Percentiles rank a stretch among this genome's conserved stretches.
phyloP scores from a whole-genome alignment of 108 stramenopile species.

The Epithemia pelagica region DNA sequence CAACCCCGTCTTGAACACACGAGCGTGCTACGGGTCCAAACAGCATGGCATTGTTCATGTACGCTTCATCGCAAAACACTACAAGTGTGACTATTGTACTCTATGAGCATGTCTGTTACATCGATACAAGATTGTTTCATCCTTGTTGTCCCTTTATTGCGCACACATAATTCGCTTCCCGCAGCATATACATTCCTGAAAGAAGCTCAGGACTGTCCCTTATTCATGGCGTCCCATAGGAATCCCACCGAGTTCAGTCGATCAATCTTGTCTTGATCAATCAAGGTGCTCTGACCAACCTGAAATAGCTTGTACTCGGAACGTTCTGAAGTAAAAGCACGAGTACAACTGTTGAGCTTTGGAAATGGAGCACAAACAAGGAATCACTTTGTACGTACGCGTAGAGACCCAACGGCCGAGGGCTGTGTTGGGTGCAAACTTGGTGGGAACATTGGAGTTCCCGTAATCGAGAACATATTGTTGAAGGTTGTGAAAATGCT shows the following conservation, averaged over 20 bases:
- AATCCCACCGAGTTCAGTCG: slow-evolving; percentile 22
- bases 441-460: slow-evolving; percentile 43
- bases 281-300: slow-evolving; percentile 8
- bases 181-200: too few relatives aligned
- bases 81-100: too few relatives aligned
- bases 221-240: slow-evolving; percentile 16
- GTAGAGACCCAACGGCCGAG: slow-evolving; percentile 53
- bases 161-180: too few relatives aligned
- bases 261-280: slow-evolving; percentile 20
- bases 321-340: slow-evolving; percentile 9
- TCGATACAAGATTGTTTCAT: too few relatives aligned
- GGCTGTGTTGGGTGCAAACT: slow-evolving; percentile 36
- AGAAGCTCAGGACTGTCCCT: too few relatives aligned
- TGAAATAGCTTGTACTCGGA: slow-evolving; percentile 16
- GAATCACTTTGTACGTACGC: slow-evolving; percentile 1
- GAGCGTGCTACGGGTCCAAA: too few relatives aligned
- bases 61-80: too few relatives aligned
- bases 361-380: background rate
- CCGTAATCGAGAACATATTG: slow-evolving; percentile 34
- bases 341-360: too few relatives aligned
- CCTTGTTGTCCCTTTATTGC: too few relatives aligned
- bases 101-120: too few relatives aligned
- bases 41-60: too few relatives aligned
- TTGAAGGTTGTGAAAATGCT: slow-evolving; percentile 32
- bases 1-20: too few relatives aligned